Evolutionary conservation across 202 grass and related monocot genomes (phyloP).

Genomic region (Setaria viridis): DNA sequence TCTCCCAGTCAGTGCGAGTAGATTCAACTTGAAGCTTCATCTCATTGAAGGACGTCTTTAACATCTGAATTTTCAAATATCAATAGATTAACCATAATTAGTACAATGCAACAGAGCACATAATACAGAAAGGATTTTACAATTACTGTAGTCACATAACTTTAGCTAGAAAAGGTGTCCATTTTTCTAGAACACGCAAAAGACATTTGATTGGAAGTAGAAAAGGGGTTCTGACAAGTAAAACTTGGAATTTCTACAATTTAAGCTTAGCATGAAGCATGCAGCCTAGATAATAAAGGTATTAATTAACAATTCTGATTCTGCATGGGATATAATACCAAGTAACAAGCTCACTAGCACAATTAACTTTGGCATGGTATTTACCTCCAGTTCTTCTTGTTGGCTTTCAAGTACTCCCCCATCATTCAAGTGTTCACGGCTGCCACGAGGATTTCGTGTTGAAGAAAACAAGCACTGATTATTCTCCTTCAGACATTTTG

Average conservation of each 20-base stretch:
- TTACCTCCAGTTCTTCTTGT: conserved; percentile 74
- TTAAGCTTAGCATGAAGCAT: conserved; percentile 12
- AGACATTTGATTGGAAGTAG: background rate
- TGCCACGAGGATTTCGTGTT: conserved; percentile 19
- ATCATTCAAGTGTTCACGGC: conserved; percentile 22
- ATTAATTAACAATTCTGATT: background rate
- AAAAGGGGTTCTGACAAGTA: background rate
- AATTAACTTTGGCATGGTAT: background rate
- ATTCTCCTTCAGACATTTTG: conserved; percentile 57
- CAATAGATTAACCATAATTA: conserved; percentile 22
- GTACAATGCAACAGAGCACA: background rate
- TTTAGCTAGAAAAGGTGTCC: background rate
- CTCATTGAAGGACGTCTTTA: conserved; percentile 67
- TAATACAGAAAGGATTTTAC: background rate
- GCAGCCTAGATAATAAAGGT: background rate
- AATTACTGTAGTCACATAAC: background rate
- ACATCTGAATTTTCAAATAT: conserved; percentile 52
- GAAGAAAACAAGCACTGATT: conserved; percentile 33
- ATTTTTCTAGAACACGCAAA: background rate
- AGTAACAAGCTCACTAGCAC: conserved; percentile 11
- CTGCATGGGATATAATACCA: conserved; percentile 1
- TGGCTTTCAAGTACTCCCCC: conserved; percentile 55
- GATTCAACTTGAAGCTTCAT: conserved; percentile 80
- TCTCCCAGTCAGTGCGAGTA: conserved; percentile 61
- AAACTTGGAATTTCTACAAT: conserved; percentile 3